These are phyloP conservation scores for Rhizomucor miehei DNA, from an alignment of 371 early-diverging fungal genomes.

Conservation along the genomic window DNA sequence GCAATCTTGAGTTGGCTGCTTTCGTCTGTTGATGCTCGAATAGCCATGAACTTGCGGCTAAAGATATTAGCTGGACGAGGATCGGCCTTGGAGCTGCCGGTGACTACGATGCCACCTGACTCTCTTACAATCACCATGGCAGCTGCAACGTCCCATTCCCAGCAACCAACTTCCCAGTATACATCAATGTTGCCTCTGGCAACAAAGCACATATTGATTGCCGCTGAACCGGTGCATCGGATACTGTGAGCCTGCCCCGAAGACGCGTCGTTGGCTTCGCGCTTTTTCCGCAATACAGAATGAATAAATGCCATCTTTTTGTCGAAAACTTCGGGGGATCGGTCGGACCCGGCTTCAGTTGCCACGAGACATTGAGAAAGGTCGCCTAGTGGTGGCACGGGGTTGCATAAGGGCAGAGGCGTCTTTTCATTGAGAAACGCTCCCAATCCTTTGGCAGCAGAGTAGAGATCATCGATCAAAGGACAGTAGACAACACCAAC, in stretches of 20 bases:
- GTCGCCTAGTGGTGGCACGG: constrained; percentile 56
- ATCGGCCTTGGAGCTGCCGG: constrained; percentile 36
- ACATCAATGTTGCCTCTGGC: constrained; percentile 84
- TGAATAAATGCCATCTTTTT: constrained; percentile 70
- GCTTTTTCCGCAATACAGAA: constrained; percentile 30
- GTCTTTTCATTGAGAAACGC: constrained; percentile 61
- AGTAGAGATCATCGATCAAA: constrained; percentile 76
- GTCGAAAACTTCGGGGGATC: constrained; percentile 54
- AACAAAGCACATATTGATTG: constrained; percentile 74
- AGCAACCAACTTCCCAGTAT: constrained; percentile 91
- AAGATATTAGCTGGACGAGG: constrained; percentile 39
- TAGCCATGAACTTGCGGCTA: constrained; percentile 48
- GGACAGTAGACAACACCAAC: constrained; percentile 94
- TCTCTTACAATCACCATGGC: constrained; percentile 72
- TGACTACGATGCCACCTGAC: constrained; percentile 71
- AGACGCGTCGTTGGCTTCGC: constrained; percentile 29
- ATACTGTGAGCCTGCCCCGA: constrained; percentile 62
- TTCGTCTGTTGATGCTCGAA: constrained; percentile 34
- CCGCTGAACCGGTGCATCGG: constrained; percentile 80
- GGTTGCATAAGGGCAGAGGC: constrained; percentile 57
- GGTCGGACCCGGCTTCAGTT: constrained; percentile 84
- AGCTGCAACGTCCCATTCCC: constrained; percentile 83
- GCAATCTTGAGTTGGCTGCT: constrained; percentile 31
- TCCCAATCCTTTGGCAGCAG: constrained; percentile 66
- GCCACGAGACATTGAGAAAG: constrained; percentile 71